Evolutionary conservation across 768 basidiomycete genomes (phyloP).

Genomic region (Pulveroboletus sp.): DNA sequence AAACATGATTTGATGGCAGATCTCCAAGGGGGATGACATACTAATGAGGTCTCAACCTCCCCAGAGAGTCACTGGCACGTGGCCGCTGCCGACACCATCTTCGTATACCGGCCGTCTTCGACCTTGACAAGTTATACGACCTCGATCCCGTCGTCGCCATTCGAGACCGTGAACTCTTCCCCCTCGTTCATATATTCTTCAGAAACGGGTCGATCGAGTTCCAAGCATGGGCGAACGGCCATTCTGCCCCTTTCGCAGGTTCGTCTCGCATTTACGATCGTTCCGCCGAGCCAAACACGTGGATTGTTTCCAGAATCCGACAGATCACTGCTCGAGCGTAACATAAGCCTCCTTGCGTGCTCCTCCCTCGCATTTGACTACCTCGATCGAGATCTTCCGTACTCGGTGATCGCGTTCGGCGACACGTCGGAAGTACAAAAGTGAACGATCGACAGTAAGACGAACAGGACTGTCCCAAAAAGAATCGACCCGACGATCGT

Average conservation of each 20-base stretch:
- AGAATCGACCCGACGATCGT: not conserved
- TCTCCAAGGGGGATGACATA: no score
- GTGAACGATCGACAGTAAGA: conserved; percentile 82
- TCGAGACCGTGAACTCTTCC: conserved; percentile 68
- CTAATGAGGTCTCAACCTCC: no score
- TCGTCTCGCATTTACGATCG: conserved; percentile 19
- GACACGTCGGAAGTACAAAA: conserved; percentile 67
- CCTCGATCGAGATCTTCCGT: conserved; percentile 69
- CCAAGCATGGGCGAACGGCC: conserved; percentile 51
- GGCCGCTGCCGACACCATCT: conserved; percentile 64
- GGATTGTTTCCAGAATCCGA: conserved; percentile 45
- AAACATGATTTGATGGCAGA: no score
- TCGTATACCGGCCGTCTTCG: conserved; percentile 62
- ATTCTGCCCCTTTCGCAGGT: conserved; percentile 48
- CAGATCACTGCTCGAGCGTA: conserved; percentile 58
- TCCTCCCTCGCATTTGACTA: conserved; percentile 72
- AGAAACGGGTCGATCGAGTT: conserved; percentile 60
- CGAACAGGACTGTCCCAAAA: not conserved
- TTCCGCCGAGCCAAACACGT: not conserved
- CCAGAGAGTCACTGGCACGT: conserved; percentile 44
- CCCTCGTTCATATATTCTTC: conserved; percentile 73
- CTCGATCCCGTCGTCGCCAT: conserved; percentile 64
- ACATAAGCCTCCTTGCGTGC: conserved; percentile 74
- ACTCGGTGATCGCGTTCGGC: conserved; percentile 64
- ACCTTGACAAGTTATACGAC: conserved; percentile 78